Base-by-base conservation (phyloP, 192 early-diverging fungal genomes). In the Linnemannia hyalina region DNA sequence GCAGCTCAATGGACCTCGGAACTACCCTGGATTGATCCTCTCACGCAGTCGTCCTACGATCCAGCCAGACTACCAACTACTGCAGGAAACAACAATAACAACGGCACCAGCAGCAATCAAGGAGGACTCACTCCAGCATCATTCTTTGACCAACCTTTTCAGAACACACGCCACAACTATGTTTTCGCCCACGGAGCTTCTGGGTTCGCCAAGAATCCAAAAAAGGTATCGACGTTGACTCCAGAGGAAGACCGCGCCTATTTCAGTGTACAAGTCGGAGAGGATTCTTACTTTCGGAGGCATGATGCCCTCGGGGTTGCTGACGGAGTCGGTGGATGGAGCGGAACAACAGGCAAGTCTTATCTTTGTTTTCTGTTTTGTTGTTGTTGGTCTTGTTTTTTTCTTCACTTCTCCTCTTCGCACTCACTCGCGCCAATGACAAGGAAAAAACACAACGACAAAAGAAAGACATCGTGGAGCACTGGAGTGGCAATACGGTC, bases 251-350 rank as follows among this genome's bases (percentile, higher is more conserved):
- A 91, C 29, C 90, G 81, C 74, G 88, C 92, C 74, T 92, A 95
- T 81, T 89, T 88, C 35, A 95, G 91, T 82, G 80, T 93, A 22
- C 92, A 93, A 68, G 95, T 95, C 40, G 98, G 98, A 38, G 97
- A 99, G 88, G 98, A 99, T 83, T 95, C 97, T 7, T 99, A 96
- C 84, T 99, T 99, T 82, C 83, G 89, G 70, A 92, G 97, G 73
- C 81, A 92, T 32, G 97, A 99, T 82, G 93, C 96, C 4, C 80
- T 99, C 29, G 97, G 98, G 23, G 97, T 98, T 8, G 97, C 97
- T 9, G 97, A 98, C 80, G 98, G 98, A 7, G 97, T 99, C 15
- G 97, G 98, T 41, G 97, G 97, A 38, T 99, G 98, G 98, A 88
- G 92, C 36, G 92, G 96, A 7, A 92, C 90, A 76, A 77, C 88